Percentiles rank a stretch among this genome's conserved stretches.
phyloP scores from a whole-genome alignment of 1,139 yeast genomes.

The Protomyces arabidopsidicola region DNA sequence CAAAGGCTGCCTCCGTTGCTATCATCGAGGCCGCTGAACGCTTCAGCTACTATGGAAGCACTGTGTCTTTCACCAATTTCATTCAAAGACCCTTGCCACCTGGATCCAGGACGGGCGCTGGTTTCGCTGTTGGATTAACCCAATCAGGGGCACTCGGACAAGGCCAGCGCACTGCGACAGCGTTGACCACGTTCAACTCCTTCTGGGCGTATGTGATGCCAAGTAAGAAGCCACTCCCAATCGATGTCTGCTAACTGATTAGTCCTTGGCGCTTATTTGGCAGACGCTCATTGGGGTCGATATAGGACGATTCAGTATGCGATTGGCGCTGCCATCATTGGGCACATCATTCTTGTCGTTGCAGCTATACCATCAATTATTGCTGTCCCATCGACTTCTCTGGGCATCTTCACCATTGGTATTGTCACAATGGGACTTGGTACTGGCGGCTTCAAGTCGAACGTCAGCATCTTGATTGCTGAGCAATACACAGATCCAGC shows the following conservation, averaged over 20 bases:
- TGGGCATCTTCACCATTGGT: constrained; percentile 54
- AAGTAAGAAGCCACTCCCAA: constrained; percentile 28
- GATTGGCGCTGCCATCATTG: constrained; percentile 56
- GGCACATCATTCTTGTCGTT: constrained; percentile 58
- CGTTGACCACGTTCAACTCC: constrained; percentile 69
- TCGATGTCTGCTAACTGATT: not conserved
- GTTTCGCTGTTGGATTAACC: constrained; percentile 37
- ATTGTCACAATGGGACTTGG: constrained; percentile 70
- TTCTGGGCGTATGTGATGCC: constrained; percentile 84
- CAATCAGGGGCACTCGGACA: constrained; percentile 61
- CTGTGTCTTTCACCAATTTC: constrained; percentile 50
- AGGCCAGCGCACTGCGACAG: constrained; percentile 65
- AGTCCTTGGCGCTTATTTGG: constrained; percentile 65
- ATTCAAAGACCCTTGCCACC: constrained; percentile 48
- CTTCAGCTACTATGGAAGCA: constrained; percentile 68
- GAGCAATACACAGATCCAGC: constrained; percentile 64
- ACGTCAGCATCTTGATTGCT: constrained; percentile 72
- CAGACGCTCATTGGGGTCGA: constrained; percentile 72
- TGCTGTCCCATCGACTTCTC: constrained; percentile 44
- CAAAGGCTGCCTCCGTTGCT: constrained; percentile 65
- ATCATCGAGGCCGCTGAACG: constrained; percentile 77
- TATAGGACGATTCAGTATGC: constrained; percentile 63
- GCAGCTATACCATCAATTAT: constrained; percentile 68
- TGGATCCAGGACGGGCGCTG: constrained; percentile 4
- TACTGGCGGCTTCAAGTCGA: constrained; percentile 78